A percentile compares a stretch with the other conserved stretches of the same genome.
Conservation (phyloP, 1,139 yeast genomes). For the Entelexis paramagnoliae region DNA sequence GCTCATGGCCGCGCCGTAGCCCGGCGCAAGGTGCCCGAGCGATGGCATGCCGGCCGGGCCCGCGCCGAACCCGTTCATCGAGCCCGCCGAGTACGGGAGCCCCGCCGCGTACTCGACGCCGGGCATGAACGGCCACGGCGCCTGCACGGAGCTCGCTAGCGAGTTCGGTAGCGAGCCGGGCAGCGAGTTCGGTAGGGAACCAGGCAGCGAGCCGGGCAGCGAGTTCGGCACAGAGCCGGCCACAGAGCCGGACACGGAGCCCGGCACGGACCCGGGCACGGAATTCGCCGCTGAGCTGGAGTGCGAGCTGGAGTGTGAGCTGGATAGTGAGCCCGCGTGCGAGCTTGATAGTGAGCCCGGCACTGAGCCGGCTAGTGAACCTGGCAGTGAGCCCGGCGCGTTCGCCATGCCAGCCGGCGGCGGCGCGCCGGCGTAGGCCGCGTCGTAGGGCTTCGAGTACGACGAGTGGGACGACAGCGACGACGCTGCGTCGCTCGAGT, state of each 20-base stretch:
- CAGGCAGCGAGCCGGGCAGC: background rate
- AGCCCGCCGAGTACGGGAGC: background rate
- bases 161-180: background rate
- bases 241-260: background rate
- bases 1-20: background rate
- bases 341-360: too few relatives aligned
- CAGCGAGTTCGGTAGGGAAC: background rate
- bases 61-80: background rate
- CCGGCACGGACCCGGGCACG: too few relatives aligned
- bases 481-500: background rate
- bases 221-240: background rate
- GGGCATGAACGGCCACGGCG: slow-evolving; percentile 4
- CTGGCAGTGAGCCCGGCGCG: too few relatives aligned
- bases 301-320: too few relatives aligned
- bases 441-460: background rate
- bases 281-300: too few relatives aligned
- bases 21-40: background rate
- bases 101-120: slow-evolving; percentile 1
- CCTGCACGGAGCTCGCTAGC: background rate
- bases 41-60: background rate
- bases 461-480: background rate
- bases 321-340: too few relatives aligned
- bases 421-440: background rate
- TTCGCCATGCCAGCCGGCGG: too few relatives aligned
- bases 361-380: too few relatives aligned